These are phyloP conservation scores for Phytopythium ostracodes DNA, from an alignment of 352 stramenopile genomes.

Conservation along the genomic window DNA sequence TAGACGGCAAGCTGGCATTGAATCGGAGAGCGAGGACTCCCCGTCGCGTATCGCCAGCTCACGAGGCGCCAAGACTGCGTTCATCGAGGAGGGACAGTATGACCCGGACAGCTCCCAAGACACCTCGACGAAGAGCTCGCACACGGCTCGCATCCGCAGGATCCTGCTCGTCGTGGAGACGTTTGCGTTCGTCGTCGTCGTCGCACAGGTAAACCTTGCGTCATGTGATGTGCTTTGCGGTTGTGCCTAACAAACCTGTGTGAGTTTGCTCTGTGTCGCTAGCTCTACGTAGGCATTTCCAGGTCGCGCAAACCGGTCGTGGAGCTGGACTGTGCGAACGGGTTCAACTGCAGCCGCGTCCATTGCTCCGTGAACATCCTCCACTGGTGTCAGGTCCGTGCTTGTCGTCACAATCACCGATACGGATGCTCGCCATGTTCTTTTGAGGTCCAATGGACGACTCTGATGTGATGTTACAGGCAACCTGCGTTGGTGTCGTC, in stretches of 20 bases:
- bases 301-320: slow-evolving; percentile 5
- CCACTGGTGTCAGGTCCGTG: slow-evolving; percentile 17
- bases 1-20: not conserved
- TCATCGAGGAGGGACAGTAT: slow-evolving; percentile 18
- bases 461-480: slow-evolving; percentile 14
- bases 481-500: slow-evolving; percentile 30
- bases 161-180: slow-evolving; percentile 45
- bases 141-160: slow-evolving; percentile 39
- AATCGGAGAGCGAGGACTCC: not conserved
- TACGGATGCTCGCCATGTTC: no score
- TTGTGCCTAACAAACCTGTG: not conserved
- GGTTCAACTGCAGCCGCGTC: slow-evolving; percentile 12
- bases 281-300: slow-evolving; percentile 21
- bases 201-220: slow-evolving; percentile 21
- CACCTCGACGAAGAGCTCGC: slow-evolving; percentile 24
- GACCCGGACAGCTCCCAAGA: slow-evolving; percentile 22
- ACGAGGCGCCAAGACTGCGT: slow-evolving; percentile 19
- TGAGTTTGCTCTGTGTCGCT: not conserved
- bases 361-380: slow-evolving; percentile 19
- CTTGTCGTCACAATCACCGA: no score
- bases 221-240: not conserved
- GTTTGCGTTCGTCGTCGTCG: slow-evolving; percentile 34
- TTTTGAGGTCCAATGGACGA: not conserved
- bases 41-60: slow-evolving; percentile 7
- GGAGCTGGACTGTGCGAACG: slow-evolving; percentile 28